phyloP scores from a whole-genome alignment of 257 asterid species.

The Ehretia macrophylla region DNA sequence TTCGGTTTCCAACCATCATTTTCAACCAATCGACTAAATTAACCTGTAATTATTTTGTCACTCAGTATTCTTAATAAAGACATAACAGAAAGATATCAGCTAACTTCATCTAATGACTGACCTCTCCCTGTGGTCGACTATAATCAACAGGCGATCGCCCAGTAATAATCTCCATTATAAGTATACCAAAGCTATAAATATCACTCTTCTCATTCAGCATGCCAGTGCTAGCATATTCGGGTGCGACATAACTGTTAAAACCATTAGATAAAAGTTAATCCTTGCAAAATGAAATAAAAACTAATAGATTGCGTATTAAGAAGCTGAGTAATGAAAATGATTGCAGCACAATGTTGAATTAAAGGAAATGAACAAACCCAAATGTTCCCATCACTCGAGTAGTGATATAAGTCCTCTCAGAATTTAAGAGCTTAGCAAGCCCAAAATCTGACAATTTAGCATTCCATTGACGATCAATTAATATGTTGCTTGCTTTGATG shows the following conservation, averaged over 20 bases:
- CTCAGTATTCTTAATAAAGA: not conserved
- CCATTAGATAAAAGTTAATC: not conserved
- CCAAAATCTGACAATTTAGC: conserved; percentile 92
- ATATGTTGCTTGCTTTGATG: conserved; percentile 84
- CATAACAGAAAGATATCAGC: conserved; percentile 1
- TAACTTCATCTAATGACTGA: conserved; percentile 21
- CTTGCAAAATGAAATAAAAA: not conserved
- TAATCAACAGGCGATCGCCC: conserved; percentile 90
- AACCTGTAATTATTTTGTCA: conserved; percentile 42
- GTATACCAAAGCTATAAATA: conserved; percentile 84
- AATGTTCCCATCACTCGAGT: conserved; percentile 98
- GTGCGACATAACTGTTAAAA: conserved; percentile 78
- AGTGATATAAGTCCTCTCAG: conserved; percentile 76
- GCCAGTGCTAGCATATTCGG: conserved; percentile 96
- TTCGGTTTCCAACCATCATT: conserved; percentile 77
- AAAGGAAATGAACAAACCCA: conserved; percentile 53
- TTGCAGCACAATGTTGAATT: not conserved
- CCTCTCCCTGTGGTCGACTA: conserved; percentile 79
- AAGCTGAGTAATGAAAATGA: not conserved
- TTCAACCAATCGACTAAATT: conserved; percentile 93
- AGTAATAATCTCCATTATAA: conserved; percentile 89
- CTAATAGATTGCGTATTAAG: not conserved
- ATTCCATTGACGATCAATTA: conserved; percentile 82
- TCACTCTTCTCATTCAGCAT: conserved; percentile 94
- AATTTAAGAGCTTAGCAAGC: conserved; percentile 87